A percentile compares a stretch with the other conserved stretches of the same genome.
phyloP scores from a whole-genome alignment of 176 grass and related monocot genomes.

The Carex scoparia region DNA sequence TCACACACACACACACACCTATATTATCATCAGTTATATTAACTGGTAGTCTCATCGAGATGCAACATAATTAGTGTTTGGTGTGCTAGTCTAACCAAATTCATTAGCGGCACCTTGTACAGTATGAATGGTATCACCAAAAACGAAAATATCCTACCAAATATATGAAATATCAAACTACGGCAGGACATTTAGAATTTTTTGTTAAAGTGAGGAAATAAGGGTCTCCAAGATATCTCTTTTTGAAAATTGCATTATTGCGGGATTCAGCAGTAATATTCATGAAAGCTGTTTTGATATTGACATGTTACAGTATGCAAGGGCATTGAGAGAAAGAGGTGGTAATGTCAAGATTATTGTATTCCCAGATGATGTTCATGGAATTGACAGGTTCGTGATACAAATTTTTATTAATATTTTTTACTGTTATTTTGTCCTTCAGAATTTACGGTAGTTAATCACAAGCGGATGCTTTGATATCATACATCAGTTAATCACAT shows the following conservation, averaged over 20 bases:
- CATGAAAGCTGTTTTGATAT: not conserved
- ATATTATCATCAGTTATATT: too few species aligned
- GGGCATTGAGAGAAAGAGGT: conserved; percentile 77
- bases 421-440: not conserved
- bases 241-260: not conserved
- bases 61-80: not conserved
- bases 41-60: too few species aligned
- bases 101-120: not conserved
- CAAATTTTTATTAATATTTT: not conserved
- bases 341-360: conserved; percentile 66
- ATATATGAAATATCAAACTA: not conserved
- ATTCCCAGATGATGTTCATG: conserved; percentile 89
- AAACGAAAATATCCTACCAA: not conserved
- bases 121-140: not conserved
- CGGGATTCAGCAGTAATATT: not conserved
- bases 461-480: not conserved
- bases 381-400: conserved; percentile 69
- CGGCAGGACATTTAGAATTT: not conserved
- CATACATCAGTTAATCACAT: not conserved
- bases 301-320: conserved; percentile 37
- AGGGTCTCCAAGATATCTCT: not conserved
- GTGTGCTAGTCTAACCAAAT: not conserved
- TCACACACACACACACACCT: not conserved
- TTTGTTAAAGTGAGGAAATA: not conserved
- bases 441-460: not conserved